phyloP scores from a whole-genome alignment of 1,284 basidiomycete species.

The Ganoderma lingzhi region DNA sequence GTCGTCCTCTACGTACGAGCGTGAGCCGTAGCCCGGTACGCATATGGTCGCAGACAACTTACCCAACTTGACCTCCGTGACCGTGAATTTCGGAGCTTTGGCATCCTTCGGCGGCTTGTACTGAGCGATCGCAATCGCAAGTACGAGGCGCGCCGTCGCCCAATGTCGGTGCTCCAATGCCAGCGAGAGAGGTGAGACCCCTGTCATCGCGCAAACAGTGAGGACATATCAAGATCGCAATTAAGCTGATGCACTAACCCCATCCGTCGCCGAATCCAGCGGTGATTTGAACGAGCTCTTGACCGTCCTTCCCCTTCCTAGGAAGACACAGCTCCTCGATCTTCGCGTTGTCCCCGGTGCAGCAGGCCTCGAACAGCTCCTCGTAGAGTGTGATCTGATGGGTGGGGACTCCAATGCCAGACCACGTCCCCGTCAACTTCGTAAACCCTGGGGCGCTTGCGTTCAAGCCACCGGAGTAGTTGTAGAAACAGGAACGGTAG shows the following conservation, averaged over 20 bases:
- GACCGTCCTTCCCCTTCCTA: slow-evolving; percentile 36
- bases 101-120: slow-evolving; percentile 51
- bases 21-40: neutral
- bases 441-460: slow-evolving; percentile 2
- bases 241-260: slow-evolving; percentile 2
- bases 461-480: neutral
- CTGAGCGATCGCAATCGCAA: slow-evolving; percentile 61
- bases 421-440: slow-evolving; percentile 3
- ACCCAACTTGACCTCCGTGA: slow-evolving; percentile 46
- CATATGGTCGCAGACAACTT: slow-evolving; percentile 12
- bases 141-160: slow-evolving; percentile 59
- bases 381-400: slow-evolving; percentile 50
- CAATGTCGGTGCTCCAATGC: slow-evolving; percentile 57
- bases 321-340: slow-evolving; percentile 60
- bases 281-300: slow-evolving; percentile 52
- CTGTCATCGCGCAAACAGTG: neutral
- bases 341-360: slow-evolving; percentile 55
- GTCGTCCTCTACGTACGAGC: slow-evolving; percentile 23
- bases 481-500: slow-evolving; percentile 2
- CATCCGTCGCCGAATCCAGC: slow-evolving; percentile 12
- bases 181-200: slow-evolving; percentile 54
- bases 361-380: slow-evolving; percentile 62
- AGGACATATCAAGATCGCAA: neutral
- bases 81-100: slow-evolving; percentile 43
- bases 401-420: slow-evolving; percentile 3